phyloP scores from a whole-genome alignment of 805 yeast species.

The Spathaspora hagerdaliae region DNA sequence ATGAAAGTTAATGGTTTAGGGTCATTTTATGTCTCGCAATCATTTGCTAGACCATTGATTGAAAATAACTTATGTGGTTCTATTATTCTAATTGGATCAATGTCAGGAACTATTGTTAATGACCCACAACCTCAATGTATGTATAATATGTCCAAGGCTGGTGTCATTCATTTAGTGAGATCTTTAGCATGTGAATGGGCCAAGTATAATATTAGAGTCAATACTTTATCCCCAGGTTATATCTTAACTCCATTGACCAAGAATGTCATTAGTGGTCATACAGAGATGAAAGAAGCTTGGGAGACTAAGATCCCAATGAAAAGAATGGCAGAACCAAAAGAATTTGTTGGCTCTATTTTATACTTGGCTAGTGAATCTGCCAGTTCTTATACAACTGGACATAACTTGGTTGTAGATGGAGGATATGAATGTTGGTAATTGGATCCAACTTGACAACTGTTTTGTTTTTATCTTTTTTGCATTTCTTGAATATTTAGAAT shows the following conservation, averaged over 20 bases:
- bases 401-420: slow-evolving; percentile 79
- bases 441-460: too few relatives aligned
- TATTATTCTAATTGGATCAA: slow-evolving; percentile 67
- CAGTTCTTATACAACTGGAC: slow-evolving; percentile 78
- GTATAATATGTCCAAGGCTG: slow-evolving; percentile 84
- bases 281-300: slow-evolving; percentile 67
- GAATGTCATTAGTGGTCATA: slow-evolving; percentile 59
- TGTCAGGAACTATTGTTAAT: slow-evolving; percentile 75
- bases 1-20: slow-evolving; percentile 74
- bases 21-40: slow-evolving; percentile 68
- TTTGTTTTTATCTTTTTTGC: too few relatives aligned
- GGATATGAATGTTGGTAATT: slow-evolving; percentile 79
- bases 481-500: too few relatives aligned
- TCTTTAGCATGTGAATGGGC: slow-evolving; percentile 85
- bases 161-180: slow-evolving; percentile 74
- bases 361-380: slow-evolving; percentile 71
- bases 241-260: slow-evolving; percentile 75
- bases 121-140: slow-evolving; percentile 78
- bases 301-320: slow-evolving; percentile 68
- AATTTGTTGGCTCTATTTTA: slow-evolving; percentile 71
- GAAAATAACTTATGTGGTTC: slow-evolving; percentile 55
- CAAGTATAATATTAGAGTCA: slow-evolving; percentile 67
- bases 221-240: slow-evolving; percentile 77
- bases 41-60: slow-evolving; percentile 66
- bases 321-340: slow-evolving; percentile 83